Evolutionary conservation across 768 basidiomycete genomes (phyloP), one percentile per base, ranked within the genome.

Genomic region (Lentinula raphanica): DNA sequence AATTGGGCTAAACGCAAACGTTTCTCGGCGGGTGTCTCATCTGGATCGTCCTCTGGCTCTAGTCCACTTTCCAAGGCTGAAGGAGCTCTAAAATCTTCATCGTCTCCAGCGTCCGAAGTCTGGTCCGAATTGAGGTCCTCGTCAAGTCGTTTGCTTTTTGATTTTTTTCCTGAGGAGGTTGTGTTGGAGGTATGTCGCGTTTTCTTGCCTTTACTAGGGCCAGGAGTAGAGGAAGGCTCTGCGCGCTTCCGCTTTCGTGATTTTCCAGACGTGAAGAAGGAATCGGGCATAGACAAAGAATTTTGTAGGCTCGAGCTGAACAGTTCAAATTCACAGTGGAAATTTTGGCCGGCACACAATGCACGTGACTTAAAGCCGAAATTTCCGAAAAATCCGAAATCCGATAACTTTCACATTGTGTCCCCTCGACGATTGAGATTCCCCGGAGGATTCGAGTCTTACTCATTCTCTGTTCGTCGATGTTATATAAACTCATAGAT

Each of bases 21-120:
- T 73, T 98, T 99, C 77, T 94, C 86, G 0, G 93, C 94, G 2
- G 94, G 92, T 4, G 94, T 96, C 74, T 98, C 96, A 62, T 86
- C 77, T 62, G 86, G 83, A 63, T 94, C 87, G 64, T 97, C 94
- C 40, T 94, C 92, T 5, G 84, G 89, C 63, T 88, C 90, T 13
- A 67, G 74, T 4, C 64, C 72, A 39, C 76, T 77, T 25, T 55
- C 61, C 3, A 53, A 1, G 21, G 76, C 76, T 6, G 38, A 54
- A 31, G 28, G 48, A 28, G 65, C 72, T 40, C 84, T 74, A 62
- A 94, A 72, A 67, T 95, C 90, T 76, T 94, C 79, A 67, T 88
- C 86, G 64, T 90, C 89, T 53, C 92, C 75, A 38, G 69, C 77
- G 23, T 73, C 76, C 56, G 82, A 76, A 5, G 81, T 82, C 60